These are phyloP conservation scores for Lentinula detonsa DNA, from an alignment of 768 basidiomycete genomes.

Conservation along the genomic window DNA sequence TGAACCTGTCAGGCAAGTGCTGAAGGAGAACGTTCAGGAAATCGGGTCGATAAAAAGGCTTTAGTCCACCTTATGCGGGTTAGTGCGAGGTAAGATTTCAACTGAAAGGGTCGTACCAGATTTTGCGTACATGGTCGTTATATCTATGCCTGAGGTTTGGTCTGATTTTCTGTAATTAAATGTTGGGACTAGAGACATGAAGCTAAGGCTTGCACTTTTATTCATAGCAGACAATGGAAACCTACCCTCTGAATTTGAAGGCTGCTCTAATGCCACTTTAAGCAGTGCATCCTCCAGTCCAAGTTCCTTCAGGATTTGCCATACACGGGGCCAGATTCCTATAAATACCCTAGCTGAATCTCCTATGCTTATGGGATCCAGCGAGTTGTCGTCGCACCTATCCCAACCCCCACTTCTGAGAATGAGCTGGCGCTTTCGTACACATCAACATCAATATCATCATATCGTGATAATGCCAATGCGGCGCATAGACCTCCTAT, in stretches of 20 bases:
- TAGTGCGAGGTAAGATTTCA: neutral
- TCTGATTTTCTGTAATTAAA: conserved; percentile 24
- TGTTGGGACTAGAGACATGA: neutral
- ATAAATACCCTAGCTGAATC: neutral
- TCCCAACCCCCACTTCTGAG: conserved; percentile 37
- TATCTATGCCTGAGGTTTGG: conserved; percentile 21
- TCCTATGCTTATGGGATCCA: neutral
- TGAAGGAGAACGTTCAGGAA: conserved; percentile 24
- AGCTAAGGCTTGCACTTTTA: neutral
- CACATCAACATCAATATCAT: conserved; percentile 32
- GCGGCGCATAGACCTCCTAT: conserved; percentile 21
- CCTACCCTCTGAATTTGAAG: conserved; percentile 17
- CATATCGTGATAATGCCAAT: conserved; percentile 20
- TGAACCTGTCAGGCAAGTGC: conserved; percentile 18
- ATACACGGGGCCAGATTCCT: conserved; percentile 29
- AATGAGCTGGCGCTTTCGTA: conserved; percentile 36
- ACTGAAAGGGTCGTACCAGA: conserved; percentile 7
- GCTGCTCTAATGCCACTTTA: conserved; percentile 13
- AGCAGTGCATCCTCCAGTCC: conserved; percentile 31
- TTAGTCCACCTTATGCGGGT: conserved; percentile 16
- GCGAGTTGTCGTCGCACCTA: conserved; percentile 15
- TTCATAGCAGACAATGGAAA: conserved; percentile 3
- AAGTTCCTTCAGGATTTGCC: conserved; percentile 32
- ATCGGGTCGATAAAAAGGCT: conserved; percentile 31
- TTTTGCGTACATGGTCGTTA: conserved; percentile 17